Conservation (phyloP, 805 yeast genomes). For the Saturnispora ahearnii region DNA sequence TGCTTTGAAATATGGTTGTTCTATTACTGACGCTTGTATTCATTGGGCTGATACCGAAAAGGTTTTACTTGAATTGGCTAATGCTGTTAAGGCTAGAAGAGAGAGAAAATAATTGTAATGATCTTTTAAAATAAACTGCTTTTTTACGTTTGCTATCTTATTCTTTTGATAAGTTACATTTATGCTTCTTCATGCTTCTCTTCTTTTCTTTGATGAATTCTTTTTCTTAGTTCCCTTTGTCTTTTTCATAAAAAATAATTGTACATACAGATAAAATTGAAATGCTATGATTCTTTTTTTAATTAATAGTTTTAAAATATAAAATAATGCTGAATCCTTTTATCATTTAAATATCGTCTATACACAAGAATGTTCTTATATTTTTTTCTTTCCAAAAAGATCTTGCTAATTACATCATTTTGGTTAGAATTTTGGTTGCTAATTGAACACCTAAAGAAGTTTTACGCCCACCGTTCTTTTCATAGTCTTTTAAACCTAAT, state of each 20-base stretch:
- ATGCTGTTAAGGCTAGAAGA: conserved; percentile 78
- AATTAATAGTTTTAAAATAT: too few relatives aligned
- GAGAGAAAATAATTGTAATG: not conserved
- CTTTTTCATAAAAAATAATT: too few relatives aligned
- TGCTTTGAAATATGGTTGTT: conserved; percentile 79
- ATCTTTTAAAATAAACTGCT: not conserved
- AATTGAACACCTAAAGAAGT: conserved; percentile 55
- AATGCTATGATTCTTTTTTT: too few relatives aligned
- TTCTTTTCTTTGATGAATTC: too few relatives aligned
- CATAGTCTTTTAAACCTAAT: conserved; percentile 53
- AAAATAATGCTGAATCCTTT: too few relatives aligned
- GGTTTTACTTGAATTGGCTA: conserved; percentile 63
- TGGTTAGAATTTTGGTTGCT: conserved; percentile 57
- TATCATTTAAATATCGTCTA: too few relatives aligned
- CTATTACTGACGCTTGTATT: conserved; percentile 97
- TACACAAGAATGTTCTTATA: too few relatives aligned
- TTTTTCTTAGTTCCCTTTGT: too few relatives aligned
- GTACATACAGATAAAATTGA: too few relatives aligned
- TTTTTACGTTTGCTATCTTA: not conserved
- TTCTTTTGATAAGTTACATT: not conserved
- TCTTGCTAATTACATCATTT: conserved; percentile 30
- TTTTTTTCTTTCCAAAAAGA: too few relatives aligned
- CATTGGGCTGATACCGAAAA: conserved; percentile 77
- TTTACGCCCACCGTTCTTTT: conserved; percentile 41
- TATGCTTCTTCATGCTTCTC: too few relatives aligned